A percentile compares a stretch with the other conserved stretches of the same genome.
phyloP scores from a whole-genome alignment of 73 alveolate species.

The Breviolum minutum region DNA sequence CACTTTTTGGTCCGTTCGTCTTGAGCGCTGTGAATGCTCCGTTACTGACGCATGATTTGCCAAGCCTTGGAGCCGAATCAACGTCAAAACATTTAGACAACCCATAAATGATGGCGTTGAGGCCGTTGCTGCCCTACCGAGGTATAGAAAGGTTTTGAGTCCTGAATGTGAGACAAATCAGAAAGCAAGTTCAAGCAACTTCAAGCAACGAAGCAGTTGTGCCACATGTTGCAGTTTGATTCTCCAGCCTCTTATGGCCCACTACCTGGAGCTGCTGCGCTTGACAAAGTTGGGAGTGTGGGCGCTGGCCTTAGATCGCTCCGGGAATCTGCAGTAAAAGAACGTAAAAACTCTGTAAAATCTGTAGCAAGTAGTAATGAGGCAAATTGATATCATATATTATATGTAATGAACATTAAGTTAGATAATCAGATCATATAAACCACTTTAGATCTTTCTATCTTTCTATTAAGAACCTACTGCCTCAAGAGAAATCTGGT shows the following conservation, averaged over 20 bases:
- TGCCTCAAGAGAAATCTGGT: too few species aligned
- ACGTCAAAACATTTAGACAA: background rate
- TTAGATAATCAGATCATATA: background rate
- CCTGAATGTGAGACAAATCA: background rate
- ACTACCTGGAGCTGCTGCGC: slow-evolving; percentile 51
- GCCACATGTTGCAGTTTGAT: background rate
- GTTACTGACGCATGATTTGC: slow-evolving; percentile 25
- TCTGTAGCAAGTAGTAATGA: too few species aligned
- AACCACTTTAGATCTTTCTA: background rate
- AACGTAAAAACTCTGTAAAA: too few species aligned
- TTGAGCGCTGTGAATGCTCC: slow-evolving; percentile 48
- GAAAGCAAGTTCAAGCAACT: background rate
- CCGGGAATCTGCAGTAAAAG: too few species aligned
- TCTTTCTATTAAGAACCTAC: too few species aligned
- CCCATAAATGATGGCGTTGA: background rate
- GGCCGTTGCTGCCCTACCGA: background rate
- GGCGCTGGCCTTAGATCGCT: slow-evolving; percentile 61
- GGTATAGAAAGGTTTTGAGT: background rate
- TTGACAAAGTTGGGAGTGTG: slow-evolving; percentile 53
- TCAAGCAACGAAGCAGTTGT: background rate
- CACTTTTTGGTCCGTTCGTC: background rate
- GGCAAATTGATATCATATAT: background rate
- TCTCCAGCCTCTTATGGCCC: slow-evolving; percentile 52
- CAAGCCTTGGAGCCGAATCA: background rate
- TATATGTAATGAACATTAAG: background rate